Evolutionary conservation across 192 early-diverging fungal species (phyloP).

Genomic region (Gamsiella multidivaricata): DNA sequence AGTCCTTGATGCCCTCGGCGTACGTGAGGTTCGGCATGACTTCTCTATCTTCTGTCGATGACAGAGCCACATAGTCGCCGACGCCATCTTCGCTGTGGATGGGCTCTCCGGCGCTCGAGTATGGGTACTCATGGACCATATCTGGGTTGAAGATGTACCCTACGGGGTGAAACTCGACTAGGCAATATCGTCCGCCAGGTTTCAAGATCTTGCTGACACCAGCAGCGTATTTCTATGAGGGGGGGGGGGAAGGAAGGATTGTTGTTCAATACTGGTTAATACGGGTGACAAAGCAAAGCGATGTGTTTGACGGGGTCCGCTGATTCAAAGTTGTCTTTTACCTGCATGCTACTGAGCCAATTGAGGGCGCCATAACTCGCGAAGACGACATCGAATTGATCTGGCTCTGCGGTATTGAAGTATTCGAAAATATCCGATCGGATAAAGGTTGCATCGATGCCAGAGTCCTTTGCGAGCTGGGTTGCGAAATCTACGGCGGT

Average conservation of each 20-base stretch:
- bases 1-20: slow-evolving; percentile 23
- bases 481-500: slow-evolving; percentile 33
- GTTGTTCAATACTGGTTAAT: no score
- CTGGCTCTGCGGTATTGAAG: slow-evolving; percentile 23
- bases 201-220: slow-evolving; percentile 35
- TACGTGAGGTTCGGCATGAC: slow-evolving; percentile 37
- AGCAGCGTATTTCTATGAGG: slow-evolving; percentile 20
- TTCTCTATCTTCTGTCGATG: slow-evolving; percentile 4
- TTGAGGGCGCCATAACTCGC: slow-evolving; percentile 35
- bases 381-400: slow-evolving; percentile 49
- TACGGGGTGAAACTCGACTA: slow-evolving; percentile 42
- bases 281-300: no score
- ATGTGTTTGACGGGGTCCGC: no score
- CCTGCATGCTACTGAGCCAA: slow-evolving; percentile 40
- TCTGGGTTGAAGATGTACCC: slow-evolving; percentile 27
- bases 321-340: neutral
- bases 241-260: no score
- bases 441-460: slow-evolving; percentile 33
- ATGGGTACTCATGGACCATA: slow-evolving; percentile 24
- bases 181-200: slow-evolving; percentile 25
- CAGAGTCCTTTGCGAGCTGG: slow-evolving; percentile 31
- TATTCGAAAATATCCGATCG: slow-evolving; percentile 41
- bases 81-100: slow-evolving; percentile 23
- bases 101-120: slow-evolving; percentile 7
- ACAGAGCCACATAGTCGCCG: slow-evolving; percentile 31